Evolutionary conservation across 1,284 basidiomycete species (phyloP).

Genomic region (Apiotrichum domesticum): DNA sequence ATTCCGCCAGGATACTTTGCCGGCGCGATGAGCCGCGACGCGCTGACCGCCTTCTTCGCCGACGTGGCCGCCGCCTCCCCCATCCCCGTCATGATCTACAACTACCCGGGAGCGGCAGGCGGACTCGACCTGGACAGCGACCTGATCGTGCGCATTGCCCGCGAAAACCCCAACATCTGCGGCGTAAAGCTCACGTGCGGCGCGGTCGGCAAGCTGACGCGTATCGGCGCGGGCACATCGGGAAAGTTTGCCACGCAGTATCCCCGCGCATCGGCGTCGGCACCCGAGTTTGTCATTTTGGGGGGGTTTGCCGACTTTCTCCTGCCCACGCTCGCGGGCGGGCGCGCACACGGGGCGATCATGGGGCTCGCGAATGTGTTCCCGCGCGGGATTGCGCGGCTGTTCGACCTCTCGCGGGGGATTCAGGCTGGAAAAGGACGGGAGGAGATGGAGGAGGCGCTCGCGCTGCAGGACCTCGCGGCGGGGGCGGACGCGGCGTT

Average conservation of each 20-base stretch:
- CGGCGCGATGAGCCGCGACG: conserved; percentile 60
- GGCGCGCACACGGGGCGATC: conserved; percentile 65
- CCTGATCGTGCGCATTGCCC: conserved; percentile 69
- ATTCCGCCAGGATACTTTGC: conserved; percentile 80
- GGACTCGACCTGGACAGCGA: conserved; percentile 83
- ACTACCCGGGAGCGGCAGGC: conserved; percentile 76
- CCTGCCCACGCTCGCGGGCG: conserved; percentile 58
- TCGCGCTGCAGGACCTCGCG: conserved; percentile 68
- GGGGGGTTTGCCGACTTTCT: conserved; percentile 75
- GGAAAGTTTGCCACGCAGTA: conserved; percentile 56
- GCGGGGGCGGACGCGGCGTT: conserved; percentile 74
- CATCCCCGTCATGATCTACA: conserved; percentile 83
- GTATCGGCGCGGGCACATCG: conserved; percentile 66
- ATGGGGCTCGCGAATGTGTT: conserved; percentile 73
- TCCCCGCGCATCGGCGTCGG: conserved; percentile 55
- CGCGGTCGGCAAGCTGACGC: conserved; percentile 80
- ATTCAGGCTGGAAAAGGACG: conserved; percentile 15
- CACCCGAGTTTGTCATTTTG: conserved; percentile 60
- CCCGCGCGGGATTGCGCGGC: conserved; percentile 58
- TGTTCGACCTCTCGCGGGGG: conserved; percentile 56
- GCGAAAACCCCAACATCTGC: conserved; percentile 52
- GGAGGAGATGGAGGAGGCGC: conserved; percentile 56
- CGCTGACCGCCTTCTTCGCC: conserved; percentile 70
- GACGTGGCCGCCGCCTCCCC: conserved; percentile 71
- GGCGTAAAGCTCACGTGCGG: conserved; percentile 88